Percentiles rank a stretch among this genome's conserved stretches.
Conservation (phyloP, 2,329 filamentous ascomycete species). For the Exserohilum rostratum region DNA sequence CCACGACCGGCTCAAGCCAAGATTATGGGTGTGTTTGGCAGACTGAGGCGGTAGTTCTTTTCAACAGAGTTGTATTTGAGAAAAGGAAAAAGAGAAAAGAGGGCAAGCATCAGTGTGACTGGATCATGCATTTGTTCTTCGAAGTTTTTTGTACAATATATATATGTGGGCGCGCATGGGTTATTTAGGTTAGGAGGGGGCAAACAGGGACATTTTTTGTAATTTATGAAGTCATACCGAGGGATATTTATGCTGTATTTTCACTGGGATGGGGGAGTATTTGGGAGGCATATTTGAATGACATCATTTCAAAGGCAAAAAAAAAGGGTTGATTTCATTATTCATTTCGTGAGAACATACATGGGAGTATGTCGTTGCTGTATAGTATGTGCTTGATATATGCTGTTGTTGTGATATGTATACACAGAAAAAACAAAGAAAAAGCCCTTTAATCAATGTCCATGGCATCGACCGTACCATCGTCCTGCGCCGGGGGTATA, state of each 20-base stretch:
- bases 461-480: conserved; percentile 67
- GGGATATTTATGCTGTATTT: too few relatives aligned
- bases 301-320: too few relatives aligned
- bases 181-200: background rate
- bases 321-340: background rate
- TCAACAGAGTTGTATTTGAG: too few relatives aligned
- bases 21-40: conserved; percentile 34
- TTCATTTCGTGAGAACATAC: background rate
- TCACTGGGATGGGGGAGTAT: too few relatives aligned
- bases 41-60: conserved; percentile 40
- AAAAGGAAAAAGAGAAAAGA: background rate
- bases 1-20: conserved; percentile 41
- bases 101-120: conserved; percentile 27
- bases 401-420: background rate
- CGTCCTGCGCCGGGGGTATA: conserved; percentile 14
- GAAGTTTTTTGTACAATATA: background rate
- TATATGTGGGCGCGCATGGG: background rate
- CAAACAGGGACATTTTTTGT: background rate
- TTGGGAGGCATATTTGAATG: too few relatives aligned
- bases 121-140: conserved; percentile 31
- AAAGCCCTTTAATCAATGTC: conserved; percentile 60
- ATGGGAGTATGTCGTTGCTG: background rate
- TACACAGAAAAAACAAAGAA: background rate
- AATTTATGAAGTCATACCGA: background rate
- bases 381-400: background rate